Evolutionary conservation across 2,329 filamentous ascomycete genomes (phyloP).

Genomic region (Metarhizium album): DNA sequence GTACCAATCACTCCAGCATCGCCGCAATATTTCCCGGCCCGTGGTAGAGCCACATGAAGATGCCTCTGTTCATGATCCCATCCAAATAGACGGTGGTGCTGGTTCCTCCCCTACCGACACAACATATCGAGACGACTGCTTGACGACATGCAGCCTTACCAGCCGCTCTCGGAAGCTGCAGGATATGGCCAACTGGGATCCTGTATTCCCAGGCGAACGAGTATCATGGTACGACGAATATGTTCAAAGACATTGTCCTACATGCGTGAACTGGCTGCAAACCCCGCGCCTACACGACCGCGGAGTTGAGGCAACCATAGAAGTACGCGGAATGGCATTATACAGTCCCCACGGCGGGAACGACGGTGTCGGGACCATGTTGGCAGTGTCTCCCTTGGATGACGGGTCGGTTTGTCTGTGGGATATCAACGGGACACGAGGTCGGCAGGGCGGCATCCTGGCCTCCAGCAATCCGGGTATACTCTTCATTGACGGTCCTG

Average conservation of each 20-base stretch:
- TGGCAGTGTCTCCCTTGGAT: constrained; percentile 68
- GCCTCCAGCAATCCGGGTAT: constrained; percentile 56
- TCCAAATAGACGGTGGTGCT: constrained; percentile 1
- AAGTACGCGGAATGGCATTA: constrained; percentile 64
- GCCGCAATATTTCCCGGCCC: constrained; percentile 21
- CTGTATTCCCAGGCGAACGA: constrained; percentile 57
- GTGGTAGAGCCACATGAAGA: constrained; percentile 10
- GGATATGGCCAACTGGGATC: constrained; percentile 74
- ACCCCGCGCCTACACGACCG: constrained; percentile 38
- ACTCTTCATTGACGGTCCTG: constrained; percentile 46
- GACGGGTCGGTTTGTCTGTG: constrained; percentile 83
- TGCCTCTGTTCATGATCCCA: constrained; percentile 5
- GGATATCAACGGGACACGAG: constrained; percentile 54
- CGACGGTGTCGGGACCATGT: constrained; percentile 29
- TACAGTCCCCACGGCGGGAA: constrained; percentile 44
- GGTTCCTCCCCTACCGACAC: neutral
- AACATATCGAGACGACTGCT: neutral
- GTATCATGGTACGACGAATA: constrained; percentile 86
- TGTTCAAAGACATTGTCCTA: constrained; percentile 65
- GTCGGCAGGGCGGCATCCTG: constrained; percentile 49
- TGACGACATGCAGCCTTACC: neutral
- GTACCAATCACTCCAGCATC: constrained; percentile 46
- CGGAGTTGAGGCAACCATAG: constrained; percentile 37
- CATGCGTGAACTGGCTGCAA: constrained; percentile 69
- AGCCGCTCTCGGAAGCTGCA: constrained; percentile 24